Evolutionary conservation across 805 yeast species (phyloP).

Genomic region (Candida morakotiae): DNA sequence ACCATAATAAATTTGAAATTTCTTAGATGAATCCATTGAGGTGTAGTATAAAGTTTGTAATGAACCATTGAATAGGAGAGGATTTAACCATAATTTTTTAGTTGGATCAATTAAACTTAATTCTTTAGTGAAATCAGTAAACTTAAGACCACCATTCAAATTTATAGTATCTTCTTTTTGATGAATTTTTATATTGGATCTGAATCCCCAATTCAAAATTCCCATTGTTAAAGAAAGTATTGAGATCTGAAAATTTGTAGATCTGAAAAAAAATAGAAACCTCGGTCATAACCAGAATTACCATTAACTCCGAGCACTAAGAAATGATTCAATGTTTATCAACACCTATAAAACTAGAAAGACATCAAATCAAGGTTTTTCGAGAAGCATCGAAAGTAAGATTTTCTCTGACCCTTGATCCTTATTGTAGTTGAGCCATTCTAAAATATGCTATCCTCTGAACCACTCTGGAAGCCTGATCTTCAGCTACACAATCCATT

Average conservation of each 20-base stretch:
- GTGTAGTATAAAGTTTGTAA: slow-evolving; percentile 74
- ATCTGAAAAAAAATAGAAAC: neutral
- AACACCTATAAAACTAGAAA: no score
- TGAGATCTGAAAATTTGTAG: neutral
- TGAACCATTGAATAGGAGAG: slow-evolving; percentile 65
- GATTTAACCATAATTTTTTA: slow-evolving; percentile 51
- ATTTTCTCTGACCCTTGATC: no score
- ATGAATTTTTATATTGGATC: slow-evolving; percentile 27
- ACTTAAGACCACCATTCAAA: slow-evolving; percentile 10
- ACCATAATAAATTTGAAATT: slow-evolving; percentile 65
- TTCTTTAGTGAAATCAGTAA: slow-evolving; percentile 14
- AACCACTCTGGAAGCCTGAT: no score
- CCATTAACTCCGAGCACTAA: no score
- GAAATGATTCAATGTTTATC: no score
- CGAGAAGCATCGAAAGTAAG: no score
- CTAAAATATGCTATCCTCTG: no score
- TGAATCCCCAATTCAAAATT: slow-evolving; percentile 34
- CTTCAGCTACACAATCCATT: no score
- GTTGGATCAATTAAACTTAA: slow-evolving; percentile 19
- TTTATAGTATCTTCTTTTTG: slow-evolving; percentile 17
- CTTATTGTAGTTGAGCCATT: no score
- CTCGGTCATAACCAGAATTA: no score
- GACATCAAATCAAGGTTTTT: no score
- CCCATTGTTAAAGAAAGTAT: slow-evolving; percentile 2
- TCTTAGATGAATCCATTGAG: slow-evolving; percentile 45